Base-by-base conservation (phyloP, 2,329 filamentous ascomycete genomes). In the Chaetomium strumarium region DNA sequence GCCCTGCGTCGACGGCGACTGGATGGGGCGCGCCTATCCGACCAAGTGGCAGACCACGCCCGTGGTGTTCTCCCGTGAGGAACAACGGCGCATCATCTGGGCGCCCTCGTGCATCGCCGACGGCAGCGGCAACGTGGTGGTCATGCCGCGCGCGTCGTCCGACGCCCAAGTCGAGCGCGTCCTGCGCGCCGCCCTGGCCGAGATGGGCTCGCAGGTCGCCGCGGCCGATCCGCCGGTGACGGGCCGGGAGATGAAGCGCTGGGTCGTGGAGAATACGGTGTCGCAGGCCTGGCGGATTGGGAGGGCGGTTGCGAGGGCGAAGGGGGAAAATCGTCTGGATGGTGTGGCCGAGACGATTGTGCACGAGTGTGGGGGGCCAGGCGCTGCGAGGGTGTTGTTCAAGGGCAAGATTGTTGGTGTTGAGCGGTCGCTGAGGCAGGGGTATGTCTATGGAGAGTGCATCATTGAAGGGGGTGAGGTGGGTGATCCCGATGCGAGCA, bases 391-490 rank as follows among this genome's bases (percentile, higher is more conserved):
- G 55, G 73, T 84, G 9, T 60, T 85, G n/a, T 84, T 79, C 68
- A 75, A 78, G 52, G 82, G 83, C 29, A 85, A 85, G 67, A 83
- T 85, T 57, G 72, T 82, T 17, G 75, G 75, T 1, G 81, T 85
- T 0, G 76, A 83, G 63, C 69, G 80, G 37, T 72, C 72, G 1
- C 62, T 83, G 39, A 73, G 74, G 56, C 78, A 75, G 61, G 80
- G 81, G 0, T 77, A 84, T 59, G 72, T 78, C 10, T 81, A 83
- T 58, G 81, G 81, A 10, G 78, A 81, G 62, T 77, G 79, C 55
- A 72, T 76, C 19, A 78, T 84, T 48, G 72, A 80, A 52, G 75
- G 74, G 3, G 67, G 69, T 17, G 73, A 77, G 19, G 57, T 72
- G 51, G 59, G 66, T 49, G 67, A 70, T 5, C 49, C 54, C 11